These are phyloP conservation scores for Cantharellus anzutake DNA, from an alignment of 768 basidiomycete species.

Conservation along the genomic window DNA sequence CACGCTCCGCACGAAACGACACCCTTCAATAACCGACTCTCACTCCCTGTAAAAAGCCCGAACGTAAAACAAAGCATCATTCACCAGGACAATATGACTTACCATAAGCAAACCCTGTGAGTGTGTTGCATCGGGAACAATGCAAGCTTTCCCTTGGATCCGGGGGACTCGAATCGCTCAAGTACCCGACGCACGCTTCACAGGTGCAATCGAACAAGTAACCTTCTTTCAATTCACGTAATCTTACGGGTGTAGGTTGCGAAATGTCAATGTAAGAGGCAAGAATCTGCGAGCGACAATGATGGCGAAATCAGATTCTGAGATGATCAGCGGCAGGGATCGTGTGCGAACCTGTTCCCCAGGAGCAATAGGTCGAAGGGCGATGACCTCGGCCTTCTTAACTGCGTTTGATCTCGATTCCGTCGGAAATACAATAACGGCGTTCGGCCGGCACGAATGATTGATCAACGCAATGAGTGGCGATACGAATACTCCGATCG, in stretches of 20 bases:
- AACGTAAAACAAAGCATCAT: too few species aligned
- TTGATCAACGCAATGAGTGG: slow-evolving; percentile 68
- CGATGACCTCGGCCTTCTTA: slow-evolving; percentile 34
- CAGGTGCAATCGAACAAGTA: slow-evolving; percentile 71
- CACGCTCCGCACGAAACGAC: not conserved
- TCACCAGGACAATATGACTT: too few species aligned
- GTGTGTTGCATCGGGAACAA: slow-evolving; percentile 21
- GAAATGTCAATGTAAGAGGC: slow-evolving; percentile 80
- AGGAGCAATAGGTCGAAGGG: slow-evolving; percentile 38
- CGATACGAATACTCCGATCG: slow-evolving; percentile 71
- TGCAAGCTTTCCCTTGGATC: slow-evolving; percentile 52
- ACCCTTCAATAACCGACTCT: too few species aligned
- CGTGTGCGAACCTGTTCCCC: slow-evolving; percentile 44
- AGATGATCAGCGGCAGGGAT: slow-evolving; percentile 2
- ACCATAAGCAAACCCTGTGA: too few species aligned
- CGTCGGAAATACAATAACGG: slow-evolving; percentile 77
- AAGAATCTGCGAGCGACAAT: slow-evolving; percentile 31
- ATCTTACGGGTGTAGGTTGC: slow-evolving; percentile 36
- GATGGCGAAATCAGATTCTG: not conserved
- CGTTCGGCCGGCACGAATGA: slow-evolving; percentile 79
- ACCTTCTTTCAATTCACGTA: slow-evolving; percentile 38
- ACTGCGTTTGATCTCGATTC: slow-evolving; percentile 27
- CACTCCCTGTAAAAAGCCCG: too few species aligned
- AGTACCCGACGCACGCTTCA: not conserved
- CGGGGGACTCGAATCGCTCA: not conserved